Evolutionary conservation across 345 rosid genomes (phyloP).

Genomic region (Hibiscus tridactylites): DNA sequence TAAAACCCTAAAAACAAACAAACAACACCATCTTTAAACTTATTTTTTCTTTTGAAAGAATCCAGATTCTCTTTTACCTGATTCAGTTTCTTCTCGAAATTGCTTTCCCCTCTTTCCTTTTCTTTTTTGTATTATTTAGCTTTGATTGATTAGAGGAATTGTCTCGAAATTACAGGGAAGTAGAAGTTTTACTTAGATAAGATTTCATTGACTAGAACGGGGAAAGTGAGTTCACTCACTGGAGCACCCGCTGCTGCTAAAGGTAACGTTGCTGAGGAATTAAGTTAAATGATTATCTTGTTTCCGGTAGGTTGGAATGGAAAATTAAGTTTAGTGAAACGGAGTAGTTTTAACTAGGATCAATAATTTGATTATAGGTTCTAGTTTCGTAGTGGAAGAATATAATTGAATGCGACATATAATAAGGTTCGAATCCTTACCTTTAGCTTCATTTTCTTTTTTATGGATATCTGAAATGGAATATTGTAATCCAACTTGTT

Average conservation of each 20-base stretch:
- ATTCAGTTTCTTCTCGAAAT: not conserved
- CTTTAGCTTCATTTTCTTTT: not conserved
- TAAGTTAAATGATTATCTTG: not conserved
- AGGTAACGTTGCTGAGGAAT: not conserved
- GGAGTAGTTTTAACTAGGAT: not conserved
- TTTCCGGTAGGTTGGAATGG: not conserved
- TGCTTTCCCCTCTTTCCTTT: not conserved
- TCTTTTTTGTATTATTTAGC: not conserved
- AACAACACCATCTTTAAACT: too few species aligned
- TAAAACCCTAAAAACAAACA: too few species aligned
- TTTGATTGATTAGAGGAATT: constrained; percentile 2
- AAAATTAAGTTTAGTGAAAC: not conserved
- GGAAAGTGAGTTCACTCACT: constrained; percentile 23
- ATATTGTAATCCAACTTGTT: constrained; percentile 4
- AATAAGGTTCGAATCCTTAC: not conserved
- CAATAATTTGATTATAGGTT: constrained; percentile 2
- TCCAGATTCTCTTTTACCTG: too few species aligned
- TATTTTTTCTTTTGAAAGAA: too few species aligned
- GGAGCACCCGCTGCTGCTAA: constrained; percentile 9
- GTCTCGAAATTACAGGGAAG: not conserved
- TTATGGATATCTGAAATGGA: not conserved
- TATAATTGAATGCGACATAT: not conserved
- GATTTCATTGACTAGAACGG: constrained; percentile 25
- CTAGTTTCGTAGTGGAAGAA: not conserved
- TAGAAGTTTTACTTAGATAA: constrained; percentile 17